Percentiles rank a stretch among this genome's conserved stretches.
These are phyloP conservation scores for Penicillium silybi DNA, from an alignment of 495 filamentous ascomycete genomes.

Conservation along the genomic window DNA sequence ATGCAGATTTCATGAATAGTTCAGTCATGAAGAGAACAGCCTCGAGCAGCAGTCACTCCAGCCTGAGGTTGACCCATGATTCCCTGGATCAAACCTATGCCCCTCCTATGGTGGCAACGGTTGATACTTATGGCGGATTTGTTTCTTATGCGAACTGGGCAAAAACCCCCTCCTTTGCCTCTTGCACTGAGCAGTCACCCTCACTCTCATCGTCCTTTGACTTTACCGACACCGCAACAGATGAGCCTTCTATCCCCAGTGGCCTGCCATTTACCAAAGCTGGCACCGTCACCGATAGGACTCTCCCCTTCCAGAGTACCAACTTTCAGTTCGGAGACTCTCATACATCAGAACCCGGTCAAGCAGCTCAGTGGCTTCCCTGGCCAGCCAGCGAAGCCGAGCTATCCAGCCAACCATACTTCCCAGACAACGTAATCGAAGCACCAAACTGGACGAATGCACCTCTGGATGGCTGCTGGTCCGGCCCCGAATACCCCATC, in stretches of 20 bases:
- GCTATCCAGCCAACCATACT: not conserved
- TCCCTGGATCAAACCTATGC: not conserved
- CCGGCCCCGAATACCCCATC: too few species aligned
- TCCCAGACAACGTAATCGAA: not conserved
- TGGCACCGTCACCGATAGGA: not conserved
- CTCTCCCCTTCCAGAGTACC: not conserved
- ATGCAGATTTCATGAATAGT: not conserved
- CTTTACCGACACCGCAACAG: not conserved
- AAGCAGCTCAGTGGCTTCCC: not conserved
- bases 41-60: conserved; percentile 1
- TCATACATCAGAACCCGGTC: not conserved
- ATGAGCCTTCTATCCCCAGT: not conserved
- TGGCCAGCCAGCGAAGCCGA: not conserved
- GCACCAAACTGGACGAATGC: not conserved
- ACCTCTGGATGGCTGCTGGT: too few species aligned
- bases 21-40: not conserved
- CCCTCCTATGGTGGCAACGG: not conserved
- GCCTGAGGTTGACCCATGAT: not conserved
- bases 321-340: not conserved
- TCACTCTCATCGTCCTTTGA: conserved; percentile 11
- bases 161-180: conserved; percentile 4
- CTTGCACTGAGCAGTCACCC: not conserved
- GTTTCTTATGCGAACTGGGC: not conserved
- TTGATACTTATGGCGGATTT: not conserved
- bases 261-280: not conserved